phyloP scores from a whole-genome alignment of 2,329 filamentous ascomycete genomes.

The Botryotinia globosa region DNA sequence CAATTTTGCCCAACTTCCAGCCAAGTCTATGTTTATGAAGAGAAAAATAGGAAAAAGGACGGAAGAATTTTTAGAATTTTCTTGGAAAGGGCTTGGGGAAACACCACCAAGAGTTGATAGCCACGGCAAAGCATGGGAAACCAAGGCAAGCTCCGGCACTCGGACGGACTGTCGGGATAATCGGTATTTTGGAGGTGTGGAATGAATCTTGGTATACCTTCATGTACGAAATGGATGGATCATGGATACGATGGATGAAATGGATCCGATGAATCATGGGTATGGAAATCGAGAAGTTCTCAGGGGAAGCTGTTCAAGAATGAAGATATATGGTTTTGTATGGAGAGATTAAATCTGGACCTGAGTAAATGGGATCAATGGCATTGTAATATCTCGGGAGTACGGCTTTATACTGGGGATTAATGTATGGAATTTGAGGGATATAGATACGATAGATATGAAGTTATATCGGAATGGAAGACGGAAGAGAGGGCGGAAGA shows the following conservation, averaged over 20 bases:
- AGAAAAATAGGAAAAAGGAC: neutral
- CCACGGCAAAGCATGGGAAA: slow-evolving; percentile 1
- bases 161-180: neutral
- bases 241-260: neutral
- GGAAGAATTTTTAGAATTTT: neutral
- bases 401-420: neutral
- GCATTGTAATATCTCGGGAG: neutral
- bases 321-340: neutral
- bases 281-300: neutral
- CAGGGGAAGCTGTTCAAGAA: neutral
- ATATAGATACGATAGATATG: neutral
- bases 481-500: neutral
- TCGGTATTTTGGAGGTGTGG: neutral
- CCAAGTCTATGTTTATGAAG: neutral
- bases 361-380: neutral
- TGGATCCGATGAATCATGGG: neutral
- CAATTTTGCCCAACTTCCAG: neutral
- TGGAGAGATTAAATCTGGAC: neutral
- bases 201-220: neutral
- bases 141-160: neutral
- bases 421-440: neutral
- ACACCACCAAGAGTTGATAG: neutral
- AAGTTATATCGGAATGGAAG: neutral
- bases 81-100: slow-evolving; percentile 8
- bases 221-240: neutral